Conservation (phyloP, 495 filamentous ascomycete species). For the Paragyromitra xinjiangensis region DNA sequence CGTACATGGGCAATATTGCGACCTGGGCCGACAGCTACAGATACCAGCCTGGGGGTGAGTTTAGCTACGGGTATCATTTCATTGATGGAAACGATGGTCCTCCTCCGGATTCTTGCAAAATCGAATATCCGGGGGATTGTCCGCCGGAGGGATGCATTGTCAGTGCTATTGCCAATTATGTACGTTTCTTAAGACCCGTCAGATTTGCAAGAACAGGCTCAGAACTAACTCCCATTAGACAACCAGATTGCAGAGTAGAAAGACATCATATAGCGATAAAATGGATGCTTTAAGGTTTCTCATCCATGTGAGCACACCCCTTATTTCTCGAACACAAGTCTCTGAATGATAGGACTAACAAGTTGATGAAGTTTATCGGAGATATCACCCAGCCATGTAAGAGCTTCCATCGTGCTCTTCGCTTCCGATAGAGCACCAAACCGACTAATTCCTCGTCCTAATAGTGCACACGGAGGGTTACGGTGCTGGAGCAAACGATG, state of each 20-base stretch:
- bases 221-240: slow-evolving; percentile 55
- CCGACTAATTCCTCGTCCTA: too few species aligned
- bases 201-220: background rate
- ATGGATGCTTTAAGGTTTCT: slow-evolving; percentile 64
- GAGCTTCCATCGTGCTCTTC: background rate
- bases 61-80: slow-evolving; percentile 67
- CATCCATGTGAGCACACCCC: slow-evolving; percentile 63
- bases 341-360: background rate
- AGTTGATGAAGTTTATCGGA: slow-evolving; percentile 63
- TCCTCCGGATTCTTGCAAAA: slow-evolving; percentile 65
- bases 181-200: slow-evolving; percentile 32
- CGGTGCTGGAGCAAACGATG: slow-evolving; percentile 68
- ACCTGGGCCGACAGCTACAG: slow-evolving; percentile 71
- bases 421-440: too few species aligned
- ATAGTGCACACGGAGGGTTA: slow-evolving; percentile 67
- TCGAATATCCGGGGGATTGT: slow-evolving; percentile 69
- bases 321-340: background rate
- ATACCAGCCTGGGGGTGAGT: slow-evolving; percentile 64
- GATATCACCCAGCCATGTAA: slow-evolving; percentile 69
- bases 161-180: slow-evolving; percentile 70
- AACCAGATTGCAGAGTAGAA: slow-evolving; percentile 53
- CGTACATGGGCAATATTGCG: slow-evolving; percentile 68
- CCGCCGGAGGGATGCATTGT: slow-evolving; percentile 67
- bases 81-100: slow-evolving; percentile 73
- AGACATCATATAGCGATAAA: slow-evolving; percentile 50